Evolutionary conservation across 2,329 filamentous ascomycete genomes (phyloP), one percentile per base, ranked within the genome.

Genomic region (Ramularia endophylla): DNA sequence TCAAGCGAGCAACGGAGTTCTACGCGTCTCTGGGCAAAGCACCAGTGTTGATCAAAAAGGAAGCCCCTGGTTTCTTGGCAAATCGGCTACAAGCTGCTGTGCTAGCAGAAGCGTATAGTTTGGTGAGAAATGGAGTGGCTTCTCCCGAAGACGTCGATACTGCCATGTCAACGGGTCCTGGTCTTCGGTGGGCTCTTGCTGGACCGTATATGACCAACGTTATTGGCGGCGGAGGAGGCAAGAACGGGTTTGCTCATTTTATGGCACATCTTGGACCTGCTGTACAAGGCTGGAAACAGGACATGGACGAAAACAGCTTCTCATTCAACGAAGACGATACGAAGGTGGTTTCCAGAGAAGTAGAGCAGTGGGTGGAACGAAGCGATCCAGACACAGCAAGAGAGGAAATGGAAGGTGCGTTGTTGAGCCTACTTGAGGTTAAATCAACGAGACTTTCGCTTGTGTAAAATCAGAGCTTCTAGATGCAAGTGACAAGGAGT

Each of bases 21-120:
- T 72, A 70, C 53, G 50, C 49, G 7, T 44, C 29, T 4, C 48
- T 70, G 2, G 69, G 65, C 4, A 69, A 69, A 46, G 61, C 62
- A 15, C 60, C 69, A 0, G 58, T 69, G 1, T 55, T 64, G 16
- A 56, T 71, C 16, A 57, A 60, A 40, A 61, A 68, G 33, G 68
- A 72, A 45, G 60, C 63, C 0, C 58, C 63, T 2, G 69, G 69
- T 0, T 66, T 68, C 40, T 60, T 71, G 6, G 69, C 67, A 12
- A 72, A 72, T 52, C 59, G 70, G 5, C 61, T 73, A 1, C 69
- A 72, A 43, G 60, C 60, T 0, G 64, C 64, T 1, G 51, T 70
- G 0, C 53, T 58, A 27, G 56, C 56, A 3, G 66, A 69, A 46
- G 61, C 64, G 0, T 60, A 62, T 36, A 59, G 57, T 36, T 48